These are phyloP conservation scores for Neoscytalidium dimidiatum DNA, from an alignment of 2,329 filamentous ascomycete species.

Conservation along the genomic window DNA sequence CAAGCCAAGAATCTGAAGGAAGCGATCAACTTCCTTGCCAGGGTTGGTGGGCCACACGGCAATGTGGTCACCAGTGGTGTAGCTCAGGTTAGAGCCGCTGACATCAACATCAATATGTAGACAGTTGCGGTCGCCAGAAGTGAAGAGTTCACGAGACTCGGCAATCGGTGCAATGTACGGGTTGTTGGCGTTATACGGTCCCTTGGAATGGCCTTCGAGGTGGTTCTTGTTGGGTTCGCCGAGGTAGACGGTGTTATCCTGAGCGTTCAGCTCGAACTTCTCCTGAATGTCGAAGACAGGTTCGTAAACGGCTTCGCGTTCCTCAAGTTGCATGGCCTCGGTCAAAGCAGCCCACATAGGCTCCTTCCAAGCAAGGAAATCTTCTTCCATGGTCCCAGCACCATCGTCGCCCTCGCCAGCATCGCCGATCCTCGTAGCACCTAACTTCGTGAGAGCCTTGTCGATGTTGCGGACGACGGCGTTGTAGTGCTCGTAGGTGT, in stretches of 20 bases:
- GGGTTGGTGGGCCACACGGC: conserved; percentile 97
- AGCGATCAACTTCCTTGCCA: conserved; percentile 86
- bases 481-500: conserved; percentile 99
- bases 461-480: conserved; percentile 94
- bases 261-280: conserved; percentile 69
- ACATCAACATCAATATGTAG: conserved; percentile 95
- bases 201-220: conserved; percentile 78
- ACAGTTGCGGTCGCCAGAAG: conserved; percentile 87
- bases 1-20: conserved; percentile 78
- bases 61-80: conserved; percentile 97
- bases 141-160: conserved; percentile 90
- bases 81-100: conserved; percentile 82
- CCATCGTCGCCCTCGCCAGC: conserved; percentile 97
- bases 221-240: conserved; percentile 97
- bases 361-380: conserved; percentile 98
- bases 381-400: conserved; percentile 98
- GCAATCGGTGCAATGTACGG: conserved; percentile 93
- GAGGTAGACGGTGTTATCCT: conserved; percentile 83
- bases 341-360: conserved; percentile 93
- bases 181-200: conserved; percentile 94
- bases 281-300: conserved; percentile 84
- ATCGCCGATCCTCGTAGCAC: conserved; percentile 79
- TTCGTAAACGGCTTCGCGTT: conserved; percentile 95
- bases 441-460: conserved; percentile 76
- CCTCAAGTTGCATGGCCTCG: conserved; percentile 83